A percentile compares a stretch with the other conserved stretches of the same genome.
Conservation (phyloP, 2,329 filamentous ascomycete genomes). For the Colletotrichum liaoningense region DNA sequence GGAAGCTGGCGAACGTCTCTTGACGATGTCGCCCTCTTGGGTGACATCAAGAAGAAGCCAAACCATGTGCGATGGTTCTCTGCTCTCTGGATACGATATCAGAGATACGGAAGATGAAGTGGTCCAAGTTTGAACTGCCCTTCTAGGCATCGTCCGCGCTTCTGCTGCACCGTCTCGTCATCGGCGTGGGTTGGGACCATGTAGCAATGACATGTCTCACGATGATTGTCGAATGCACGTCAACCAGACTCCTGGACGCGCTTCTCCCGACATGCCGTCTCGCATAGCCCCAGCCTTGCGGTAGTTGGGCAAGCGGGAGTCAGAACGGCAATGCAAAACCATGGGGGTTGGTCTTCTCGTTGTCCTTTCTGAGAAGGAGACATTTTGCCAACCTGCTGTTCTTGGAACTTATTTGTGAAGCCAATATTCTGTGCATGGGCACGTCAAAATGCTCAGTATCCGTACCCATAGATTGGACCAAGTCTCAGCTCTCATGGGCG, state of each 20-base stretch:
- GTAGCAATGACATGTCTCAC: slow-evolving; percentile 4
- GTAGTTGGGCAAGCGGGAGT: slow-evolving; percentile 8
- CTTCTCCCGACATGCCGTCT: slow-evolving; percentile 9
- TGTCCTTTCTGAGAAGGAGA: not conserved
- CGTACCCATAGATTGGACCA: not conserved
- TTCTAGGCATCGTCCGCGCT: not conserved
- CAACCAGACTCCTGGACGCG: slow-evolving; percentile 5
- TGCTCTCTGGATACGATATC: not conserved
- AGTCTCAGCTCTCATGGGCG: slow-evolving; percentile 7
- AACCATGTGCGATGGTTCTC: not conserved
- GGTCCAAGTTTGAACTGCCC: not conserved
- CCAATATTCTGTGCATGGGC: not conserved
- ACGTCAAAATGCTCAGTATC: not conserved
- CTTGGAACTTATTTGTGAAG: slow-evolving; percentile 4
- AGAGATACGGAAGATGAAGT: not conserved
- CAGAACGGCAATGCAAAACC: not conserved
- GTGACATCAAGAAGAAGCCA: not conserved
- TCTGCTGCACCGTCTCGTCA: not conserved
- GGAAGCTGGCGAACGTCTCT: not conserved
- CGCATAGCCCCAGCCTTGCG: slow-evolving; percentile 11
- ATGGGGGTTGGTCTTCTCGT: not conserved
- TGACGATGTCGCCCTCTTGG: slow-evolving; percentile 12
- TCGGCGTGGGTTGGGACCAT: not conserved
- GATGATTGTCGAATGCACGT: not conserved
- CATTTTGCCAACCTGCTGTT: slow-evolving; percentile 3